Evolutionary conservation across 108 stramenopile genomes (phyloP).

Genomic region (Skeletonema menzelii): DNA sequence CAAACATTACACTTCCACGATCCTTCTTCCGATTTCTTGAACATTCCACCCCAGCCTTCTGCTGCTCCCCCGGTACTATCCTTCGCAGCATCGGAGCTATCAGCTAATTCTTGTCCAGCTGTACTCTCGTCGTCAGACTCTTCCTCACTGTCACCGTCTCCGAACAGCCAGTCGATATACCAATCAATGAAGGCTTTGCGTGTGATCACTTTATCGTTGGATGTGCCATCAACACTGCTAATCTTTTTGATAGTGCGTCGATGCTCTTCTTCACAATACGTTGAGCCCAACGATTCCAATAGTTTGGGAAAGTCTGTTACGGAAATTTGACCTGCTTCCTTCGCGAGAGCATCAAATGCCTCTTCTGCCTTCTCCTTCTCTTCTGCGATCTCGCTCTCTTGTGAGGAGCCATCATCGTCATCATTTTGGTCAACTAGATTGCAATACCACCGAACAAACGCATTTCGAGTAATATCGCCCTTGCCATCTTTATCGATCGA

Average conservation of each 20-base stretch:
- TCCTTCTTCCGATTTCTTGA: conserved; percentile 56
- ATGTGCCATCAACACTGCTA: conserved; percentile 14
- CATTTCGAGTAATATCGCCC: conserved; percentile 46
- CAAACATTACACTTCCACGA: conserved; percentile 89
- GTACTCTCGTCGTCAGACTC: conserved; percentile 25
- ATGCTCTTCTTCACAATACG: conserved; percentile 89
- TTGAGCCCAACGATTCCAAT: conserved; percentile 81
- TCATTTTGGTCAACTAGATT: conserved; percentile 42
- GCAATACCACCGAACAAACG: conserved; percentile 77
- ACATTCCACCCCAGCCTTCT: conserved; percentile 54
- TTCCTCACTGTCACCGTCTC: conserved; percentile 68
- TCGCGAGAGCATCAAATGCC: conserved; percentile 42
- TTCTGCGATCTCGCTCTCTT: conserved; percentile 66
- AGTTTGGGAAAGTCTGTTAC: conserved; percentile 66
- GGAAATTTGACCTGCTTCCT: conserved; percentile 30
- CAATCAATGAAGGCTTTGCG: conserved; percentile 70
- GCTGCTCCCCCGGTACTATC: background rate
- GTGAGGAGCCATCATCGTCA: conserved; percentile 43
- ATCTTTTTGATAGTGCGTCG: conserved; percentile 61
- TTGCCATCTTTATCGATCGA: conserved; percentile 53
- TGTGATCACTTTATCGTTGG: conserved; percentile 30
- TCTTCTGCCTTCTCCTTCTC: conserved; percentile 59
- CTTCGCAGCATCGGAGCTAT: background rate
- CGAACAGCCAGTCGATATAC: conserved; percentile 91
- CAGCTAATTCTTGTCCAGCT: conserved; percentile 5